Base-by-base conservation (phyloP, 2,329 filamentous ascomycete species). In the Pyrenochaeta sp. region DNA sequence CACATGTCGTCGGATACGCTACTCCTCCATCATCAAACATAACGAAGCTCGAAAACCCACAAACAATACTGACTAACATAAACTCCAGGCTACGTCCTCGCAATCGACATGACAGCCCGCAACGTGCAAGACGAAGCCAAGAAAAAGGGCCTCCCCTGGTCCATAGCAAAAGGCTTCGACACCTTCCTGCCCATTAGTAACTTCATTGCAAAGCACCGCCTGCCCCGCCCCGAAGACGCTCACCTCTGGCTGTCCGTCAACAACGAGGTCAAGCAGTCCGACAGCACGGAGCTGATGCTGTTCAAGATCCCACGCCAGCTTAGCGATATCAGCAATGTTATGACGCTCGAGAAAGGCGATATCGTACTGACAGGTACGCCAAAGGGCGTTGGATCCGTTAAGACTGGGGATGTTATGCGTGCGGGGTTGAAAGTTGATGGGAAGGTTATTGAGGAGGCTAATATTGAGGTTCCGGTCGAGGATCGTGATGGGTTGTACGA, bases 71-170 rank as follows among this genome's bases (percentile, higher is more conserved):
- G 3, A 23, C 15, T 32, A 26, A 44, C 20, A 41, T 35, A n/a
- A 6, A 35, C 20, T 31, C 15, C 31, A 90, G 89, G 84, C 63
- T 99, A 97, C 73, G 83, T 93, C 55, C 81, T 97, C 32, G 86
- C 89, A 60, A 96, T 99, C 64, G 94, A 99, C 75, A 95, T 99
- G 90, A 99, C 94, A 7, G 94, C 89, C 1, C 88, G 94, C 56
- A 97, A 97, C 73, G 84, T 90, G 6, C 94, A 99, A 75, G 89
- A 96, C 61, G 91, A 96, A 77, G 93, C 93, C 55, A 99, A 97
- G 83, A 90, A 88, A 76, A 96, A 94, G 79, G 91, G 94, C 23
- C 85, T 97, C 11, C 94, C 94, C 6, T 99, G 94, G 94, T 85
- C 86, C 63, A 96, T 96, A 57, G 88, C 90, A 59, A 99, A 99